These are phyloP conservation scores for Gymnopus androsaceus DNA, from an alignment of 1,284 basidiomycete species.

Conservation along the genomic window DNA sequence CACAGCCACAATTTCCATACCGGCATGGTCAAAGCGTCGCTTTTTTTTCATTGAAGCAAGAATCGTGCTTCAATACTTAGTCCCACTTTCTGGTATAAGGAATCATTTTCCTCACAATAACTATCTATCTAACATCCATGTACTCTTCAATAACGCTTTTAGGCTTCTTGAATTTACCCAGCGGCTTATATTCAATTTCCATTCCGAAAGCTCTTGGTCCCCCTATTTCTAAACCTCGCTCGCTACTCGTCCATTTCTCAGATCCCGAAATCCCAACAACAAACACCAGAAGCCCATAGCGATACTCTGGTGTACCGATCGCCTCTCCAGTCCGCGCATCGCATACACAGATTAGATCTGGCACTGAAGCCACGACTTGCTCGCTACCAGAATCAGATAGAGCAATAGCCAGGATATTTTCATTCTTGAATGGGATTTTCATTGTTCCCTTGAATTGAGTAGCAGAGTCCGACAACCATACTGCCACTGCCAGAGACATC, in stretches of 20 bases:
- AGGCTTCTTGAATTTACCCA: slow-evolving; percentile 36
- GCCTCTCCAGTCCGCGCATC: slow-evolving; percentile 57
- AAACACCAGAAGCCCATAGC: slow-evolving; percentile 57
- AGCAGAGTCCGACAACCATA: neutral
- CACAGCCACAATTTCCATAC: too few relatives aligned
- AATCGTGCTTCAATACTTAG: too few relatives aligned
- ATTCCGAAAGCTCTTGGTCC: slow-evolving; percentile 43
- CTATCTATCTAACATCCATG: neutral
- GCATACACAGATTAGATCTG: slow-evolving; percentile 61
- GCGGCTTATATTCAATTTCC: slow-evolving; percentile 35
- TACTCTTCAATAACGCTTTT: slow-evolving; percentile 39
- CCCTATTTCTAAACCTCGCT: slow-evolving; percentile 53
- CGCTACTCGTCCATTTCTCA: slow-evolving; percentile 55
- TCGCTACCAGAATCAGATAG: slow-evolving; percentile 36
- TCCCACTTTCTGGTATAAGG: too few relatives aligned
- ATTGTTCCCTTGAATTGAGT: slow-evolving; percentile 29
- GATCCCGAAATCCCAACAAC: slow-evolving; percentile 59
- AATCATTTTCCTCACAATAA: neutral
- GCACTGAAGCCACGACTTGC: slow-evolving; percentile 46
- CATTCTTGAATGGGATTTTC: slow-evolving; percentile 47
- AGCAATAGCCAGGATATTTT: slow-evolving; percentile 49
- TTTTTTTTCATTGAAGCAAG: too few relatives aligned
- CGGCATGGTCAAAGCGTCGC: too few relatives aligned
- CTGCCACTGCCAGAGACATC: slow-evolving; percentile 27
- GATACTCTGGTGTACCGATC: slow-evolving; percentile 50